phyloP scores from a whole-genome alignment of 2,329 filamentous ascomycete species.

The Intubia oerlemansii region DNA sequence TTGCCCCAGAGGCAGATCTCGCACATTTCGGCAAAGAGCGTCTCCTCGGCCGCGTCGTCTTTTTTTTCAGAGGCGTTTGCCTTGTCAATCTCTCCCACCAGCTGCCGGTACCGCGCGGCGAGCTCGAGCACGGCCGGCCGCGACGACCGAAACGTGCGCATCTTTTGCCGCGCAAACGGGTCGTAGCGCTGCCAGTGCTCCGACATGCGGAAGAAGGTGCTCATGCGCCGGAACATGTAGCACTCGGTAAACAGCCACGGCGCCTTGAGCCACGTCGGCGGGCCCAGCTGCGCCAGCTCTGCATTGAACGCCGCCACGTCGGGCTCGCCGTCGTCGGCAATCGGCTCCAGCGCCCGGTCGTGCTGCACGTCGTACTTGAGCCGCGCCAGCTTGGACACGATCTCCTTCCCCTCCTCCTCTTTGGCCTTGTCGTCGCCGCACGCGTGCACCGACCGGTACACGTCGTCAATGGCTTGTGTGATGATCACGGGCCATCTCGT shows the following conservation, averaged over 20 bases:
- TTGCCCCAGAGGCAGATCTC: constrained; percentile 97
- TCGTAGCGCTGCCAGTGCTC: constrained; percentile 79
- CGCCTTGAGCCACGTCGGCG: constrained; percentile 60
- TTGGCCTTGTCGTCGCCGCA: constrained; percentile 39
- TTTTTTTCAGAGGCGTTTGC: constrained; percentile 29
- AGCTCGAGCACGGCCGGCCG: constrained; percentile 39
- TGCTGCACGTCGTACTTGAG: constrained; percentile 95
- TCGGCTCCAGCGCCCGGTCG: constrained; percentile 39
- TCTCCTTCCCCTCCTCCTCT: constrained; percentile 62
- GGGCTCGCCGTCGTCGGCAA: constrained; percentile 45
- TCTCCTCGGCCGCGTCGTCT: constrained; percentile 44
- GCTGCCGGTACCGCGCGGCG: constrained; percentile 23
- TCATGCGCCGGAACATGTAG: constrained; percentile 81
- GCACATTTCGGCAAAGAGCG: constrained; percentile 80
- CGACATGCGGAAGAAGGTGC: constrained; percentile 54
- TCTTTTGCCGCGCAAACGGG: constrained; percentile 75
- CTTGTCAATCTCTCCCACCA: constrained; percentile 44
- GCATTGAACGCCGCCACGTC: constrained; percentile 72
- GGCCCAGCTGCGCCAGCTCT: constrained; percentile 55
- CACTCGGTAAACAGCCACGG: constrained; percentile 88
- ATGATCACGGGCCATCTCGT: constrained; percentile 79
- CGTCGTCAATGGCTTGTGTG: constrained; percentile 80
- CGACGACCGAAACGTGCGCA: constrained; percentile 78
- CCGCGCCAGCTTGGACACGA: constrained; percentile 55
- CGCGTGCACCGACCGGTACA: constrained; percentile 51